A percentile compares a stretch with the other conserved stretches of the same genome.
phyloP scores from a whole-genome alignment of 139 green algal genomes.

The Cymbomonas tetramitiformis region DNA sequence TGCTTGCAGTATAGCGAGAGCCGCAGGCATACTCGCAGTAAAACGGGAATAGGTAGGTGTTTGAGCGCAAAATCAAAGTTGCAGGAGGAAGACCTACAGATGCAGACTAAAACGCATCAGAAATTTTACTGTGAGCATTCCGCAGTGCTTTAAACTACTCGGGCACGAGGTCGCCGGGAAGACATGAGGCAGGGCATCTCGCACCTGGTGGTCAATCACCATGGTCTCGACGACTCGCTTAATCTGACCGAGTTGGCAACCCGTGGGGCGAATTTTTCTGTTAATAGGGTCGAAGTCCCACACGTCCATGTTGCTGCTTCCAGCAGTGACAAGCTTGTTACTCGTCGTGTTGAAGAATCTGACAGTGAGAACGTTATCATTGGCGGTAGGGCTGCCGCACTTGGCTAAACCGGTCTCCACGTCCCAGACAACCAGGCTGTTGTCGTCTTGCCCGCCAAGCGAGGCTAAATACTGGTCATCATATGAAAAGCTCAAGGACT shows the following conservation, averaged over 20 bases:
- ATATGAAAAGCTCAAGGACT: constrained; percentile 49
- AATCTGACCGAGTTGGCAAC: constrained; percentile 51
- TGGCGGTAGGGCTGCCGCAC: constrained; percentile 53
- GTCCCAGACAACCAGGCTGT: constrained; percentile 69
- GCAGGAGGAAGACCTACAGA: no score
- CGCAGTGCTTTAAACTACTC: no score
- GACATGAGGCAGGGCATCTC: background rate
- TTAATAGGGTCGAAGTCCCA: constrained; percentile 54
- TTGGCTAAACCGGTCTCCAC: constrained; percentile 54
- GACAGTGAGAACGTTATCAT: constrained; percentile 41
- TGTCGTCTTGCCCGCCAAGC: constrained; percentile 68
- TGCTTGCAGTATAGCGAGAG: no score
- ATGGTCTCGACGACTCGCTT: constrained; percentile 46
- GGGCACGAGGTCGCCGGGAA: background rate
- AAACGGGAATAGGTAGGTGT: no score
- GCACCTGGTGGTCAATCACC: constrained; percentile 30
- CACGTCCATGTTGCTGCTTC: constrained; percentile 46
- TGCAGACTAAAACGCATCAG: no score
- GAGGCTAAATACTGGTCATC: constrained; percentile 54
- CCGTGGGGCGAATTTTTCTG: constrained; percentile 48
- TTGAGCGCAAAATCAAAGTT: no score
- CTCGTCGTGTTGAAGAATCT: constrained; percentile 56
- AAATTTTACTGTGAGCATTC: no score
- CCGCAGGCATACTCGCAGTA: no score
- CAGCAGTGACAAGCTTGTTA: constrained; percentile 47